Evolutionary conservation across 2,329 filamentous ascomycete species (phyloP), one percentile per base, ranked within the genome.

Genomic region (Chaetothyriales sp.): DNA sequence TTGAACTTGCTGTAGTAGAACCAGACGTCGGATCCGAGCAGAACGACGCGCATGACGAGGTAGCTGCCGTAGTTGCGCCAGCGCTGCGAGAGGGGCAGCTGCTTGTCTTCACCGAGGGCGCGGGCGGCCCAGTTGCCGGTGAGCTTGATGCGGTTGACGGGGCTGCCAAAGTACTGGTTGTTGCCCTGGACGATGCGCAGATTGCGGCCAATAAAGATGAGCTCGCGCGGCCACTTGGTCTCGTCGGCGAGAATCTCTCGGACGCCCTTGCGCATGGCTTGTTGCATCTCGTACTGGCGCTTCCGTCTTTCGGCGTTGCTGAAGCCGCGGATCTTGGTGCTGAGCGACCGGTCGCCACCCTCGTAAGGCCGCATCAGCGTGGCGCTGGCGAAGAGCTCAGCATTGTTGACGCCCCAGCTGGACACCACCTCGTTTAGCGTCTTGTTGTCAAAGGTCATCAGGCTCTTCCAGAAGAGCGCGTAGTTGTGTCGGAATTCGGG

Each of bases 121-220:
- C 86, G 75, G 54, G 81, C 86, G 1, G 90, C 90, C 90, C 90
- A 97, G 53, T 81, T 76, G 19, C 89, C 89, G 56, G 92, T 95
- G 66, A 94, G 89, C 71, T 95, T 95, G 67, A 97, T 81, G 1
- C 92, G 76, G 67, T 95, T 89, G 44, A 95, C 88, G 0, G 89
- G 89, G 0, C 83, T 87, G 19, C 89, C 89, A 49, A 95, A 77
- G 68, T 85, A 90, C 65, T 94, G 88, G 66, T 95, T 94, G 68
- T 94, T 94, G 5, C 83, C 87, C 68, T 95, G 89, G 1, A 95
- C 89, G 62, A 95, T 95, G 50, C 89, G 81, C 74, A 95, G 80
- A 66, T 94, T 95, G 43, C 89, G 80, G 1, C 87, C 88, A 61
- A 95, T 89, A 67, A 95, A 95, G 62, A 95, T 82, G 53, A 95